Base-by-base conservation (phyloP, 1,284 basidiomycete species). In the Ceratobasidium sp. region DNA sequence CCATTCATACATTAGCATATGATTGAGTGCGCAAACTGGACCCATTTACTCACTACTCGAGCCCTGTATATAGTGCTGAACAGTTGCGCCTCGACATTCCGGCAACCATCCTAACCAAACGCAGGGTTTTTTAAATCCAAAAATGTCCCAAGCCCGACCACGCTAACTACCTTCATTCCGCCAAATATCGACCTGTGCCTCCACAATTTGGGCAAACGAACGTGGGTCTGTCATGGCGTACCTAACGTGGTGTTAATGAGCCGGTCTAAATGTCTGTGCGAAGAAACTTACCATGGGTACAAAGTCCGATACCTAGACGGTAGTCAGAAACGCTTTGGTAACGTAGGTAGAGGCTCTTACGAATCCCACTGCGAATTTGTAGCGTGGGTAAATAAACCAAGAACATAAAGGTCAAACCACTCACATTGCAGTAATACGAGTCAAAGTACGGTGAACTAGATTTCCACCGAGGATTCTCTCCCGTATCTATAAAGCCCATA, bases 381-480 rank as follows among this genome's bases (percentile, higher is more conserved):
- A 69, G 65, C 44, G 38, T 18, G 5, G 16, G n/a, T 55, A 23
- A 20, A 6, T 23, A 48, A 66, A 46, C 2, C 48, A 3, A 23
- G 0, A 52, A 54, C 14, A 18, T 27, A 12, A 20, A n/a, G 4
- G n/a, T n/a, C 38, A 41, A 41, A n/a, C 38, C 7, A 81, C 87
- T 35, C 78, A 90, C 90, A 79, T 91, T 92, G 83, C 91, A 92
- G 81, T 91, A 93, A 77, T 91, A 88, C 0, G 90, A 91, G 80
- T 92, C 91, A 78, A 87, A 92, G 79, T 91, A 91, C 0, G 91
- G 91, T 80, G 91, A 90, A 0, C 86, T 87, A 0, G 91, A 91
- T 62, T 87, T 87, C 89, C 90, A 92, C 48, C 87, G 86, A 0
- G 91, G 90, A 80, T 92, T 93, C 82, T 93, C 91, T n/a, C 89